phyloP scores from a whole-genome alignment of 1,284 basidiomycete species.

The Boletus calvinii region DNA sequence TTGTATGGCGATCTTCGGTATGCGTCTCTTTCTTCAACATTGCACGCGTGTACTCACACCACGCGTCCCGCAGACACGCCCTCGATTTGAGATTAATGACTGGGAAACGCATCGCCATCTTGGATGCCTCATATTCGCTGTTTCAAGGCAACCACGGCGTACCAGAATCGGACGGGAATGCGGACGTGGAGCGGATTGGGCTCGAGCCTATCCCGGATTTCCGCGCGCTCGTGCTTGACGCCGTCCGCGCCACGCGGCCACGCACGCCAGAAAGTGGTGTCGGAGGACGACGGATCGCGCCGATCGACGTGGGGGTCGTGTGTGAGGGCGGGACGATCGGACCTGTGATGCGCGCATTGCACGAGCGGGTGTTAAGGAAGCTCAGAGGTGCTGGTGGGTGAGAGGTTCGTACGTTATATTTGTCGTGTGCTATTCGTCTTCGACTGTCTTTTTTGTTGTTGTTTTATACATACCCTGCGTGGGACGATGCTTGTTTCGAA shows the following conservation, averaged over 20 bases:
- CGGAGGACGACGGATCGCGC: slow-evolving; percentile 39
- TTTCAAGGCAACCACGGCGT: slow-evolving; percentile 35
- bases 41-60: background rate
- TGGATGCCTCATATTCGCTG: slow-evolving; percentile 66
- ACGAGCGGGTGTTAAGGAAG: slow-evolving; percentile 42
- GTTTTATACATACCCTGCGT: background rate
- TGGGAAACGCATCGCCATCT: slow-evolving; percentile 58
- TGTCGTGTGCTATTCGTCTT: background rate
- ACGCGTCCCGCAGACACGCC: slow-evolving; percentile 51
- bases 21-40: slow-evolving; percentile 8
- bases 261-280: slow-evolving; percentile 6
- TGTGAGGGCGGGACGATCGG: slow-evolving; percentile 52
- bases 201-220: slow-evolving; percentile 65
- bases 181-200: slow-evolving; percentile 33
- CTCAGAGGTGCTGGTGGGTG: slow-evolving; percentile 12
- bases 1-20: slow-evolving; percentile 64
- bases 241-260: slow-evolving; percentile 27
- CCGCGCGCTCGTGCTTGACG: slow-evolving; percentile 46
- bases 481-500: background rate
- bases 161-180: background rate
- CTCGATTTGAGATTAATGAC: slow-evolving; percentile 77
- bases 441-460: background rate
- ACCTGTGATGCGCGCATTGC: slow-evolving; percentile 47
- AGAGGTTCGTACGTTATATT: background rate
- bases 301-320: slow-evolving; percentile 61